Evolutionary conservation across 148 eudicot genomes (phyloP).

Genomic region (Rhododendron molle): DNA sequence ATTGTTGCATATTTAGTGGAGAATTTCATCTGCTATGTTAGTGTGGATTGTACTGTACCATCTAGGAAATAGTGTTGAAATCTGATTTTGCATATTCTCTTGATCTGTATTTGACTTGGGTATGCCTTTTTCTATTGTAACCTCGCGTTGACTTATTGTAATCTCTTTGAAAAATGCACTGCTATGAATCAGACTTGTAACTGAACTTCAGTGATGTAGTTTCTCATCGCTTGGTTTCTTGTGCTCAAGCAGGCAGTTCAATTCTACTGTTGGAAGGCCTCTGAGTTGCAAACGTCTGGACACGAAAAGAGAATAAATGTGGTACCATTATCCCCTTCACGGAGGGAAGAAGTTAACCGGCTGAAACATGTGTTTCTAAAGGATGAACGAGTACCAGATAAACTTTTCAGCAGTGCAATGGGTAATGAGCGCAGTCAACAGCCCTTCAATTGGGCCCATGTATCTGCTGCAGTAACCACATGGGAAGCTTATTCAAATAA

Average conservation of each 20-base stretch:
- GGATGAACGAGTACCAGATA: constrained; percentile 32
- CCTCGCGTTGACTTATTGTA: neutral
- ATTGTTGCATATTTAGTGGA: neutral
- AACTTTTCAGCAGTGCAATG: constrained; percentile 13
- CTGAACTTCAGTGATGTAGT: neutral
- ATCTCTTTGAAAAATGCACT: neutral
- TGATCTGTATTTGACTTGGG: neutral
- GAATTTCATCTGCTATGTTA: neutral
- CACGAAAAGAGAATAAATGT: constrained; percentile 16
- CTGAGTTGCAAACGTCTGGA: constrained; percentile 23
- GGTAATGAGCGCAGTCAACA: constrained; percentile 3
- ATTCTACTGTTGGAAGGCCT: constrained; percentile 60
- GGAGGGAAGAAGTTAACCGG: constrained; percentile 23
- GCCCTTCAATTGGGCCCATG: constrained; percentile 37
- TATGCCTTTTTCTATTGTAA: neutral
- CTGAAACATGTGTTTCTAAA: constrained; percentile 39
- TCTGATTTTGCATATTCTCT: neutral
- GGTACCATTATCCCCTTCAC: constrained; percentile 37
- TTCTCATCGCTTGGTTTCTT: neutral
- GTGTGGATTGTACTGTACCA: neutral
- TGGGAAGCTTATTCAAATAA: constrained; percentile 61
- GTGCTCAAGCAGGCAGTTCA: constrained; percentile 61
- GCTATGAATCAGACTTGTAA: neutral
- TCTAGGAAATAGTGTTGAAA: neutral
- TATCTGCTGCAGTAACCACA: constrained; percentile 43